phyloP scores from a whole-genome alignment of 495 filamentous ascomycete genomes.

The Amorphotheca resinae region DNA sequence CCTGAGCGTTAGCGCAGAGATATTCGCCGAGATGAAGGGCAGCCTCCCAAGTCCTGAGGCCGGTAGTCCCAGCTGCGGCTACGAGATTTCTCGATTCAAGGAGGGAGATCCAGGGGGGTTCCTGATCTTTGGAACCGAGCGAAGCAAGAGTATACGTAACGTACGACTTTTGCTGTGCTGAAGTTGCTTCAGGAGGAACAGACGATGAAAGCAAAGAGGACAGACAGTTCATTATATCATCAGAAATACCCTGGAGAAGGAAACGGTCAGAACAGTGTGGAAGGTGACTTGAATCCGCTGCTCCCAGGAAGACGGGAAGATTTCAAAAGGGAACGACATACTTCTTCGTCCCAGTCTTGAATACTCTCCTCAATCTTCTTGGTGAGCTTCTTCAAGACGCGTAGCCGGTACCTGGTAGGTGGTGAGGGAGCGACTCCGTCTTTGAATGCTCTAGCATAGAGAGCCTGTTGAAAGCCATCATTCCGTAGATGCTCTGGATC shows the following conservation, averaged over 20 bases:
- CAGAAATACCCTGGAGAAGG: conserved; percentile 54
- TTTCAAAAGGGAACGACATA: conserved; percentile 36
- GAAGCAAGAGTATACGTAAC: conserved; percentile 55
- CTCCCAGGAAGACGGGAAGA: too few species aligned
- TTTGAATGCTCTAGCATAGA: conserved; percentile 54
- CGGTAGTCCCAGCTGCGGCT: conserved; percentile 66
- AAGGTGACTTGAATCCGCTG: too few species aligned
- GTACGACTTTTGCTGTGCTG: conserved; percentile 63
- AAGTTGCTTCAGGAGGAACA: conserved; percentile 42
- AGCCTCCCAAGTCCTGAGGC: conserved; percentile 88
- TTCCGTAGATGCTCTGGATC: conserved; percentile 35
- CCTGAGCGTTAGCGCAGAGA: conserved; percentile 32
- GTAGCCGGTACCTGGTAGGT: conserved; percentile 53
- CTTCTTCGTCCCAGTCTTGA: conserved; percentile 69
- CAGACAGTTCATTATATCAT: conserved; percentile 53
- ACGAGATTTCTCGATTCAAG: conserved; percentile 66
- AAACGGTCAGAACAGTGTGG: conserved; percentile 15
- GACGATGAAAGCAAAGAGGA: conserved; percentile 44
- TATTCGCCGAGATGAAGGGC: conserved; percentile 74
- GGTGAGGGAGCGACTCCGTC: conserved; percentile 38
- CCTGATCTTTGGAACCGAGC: conserved; percentile 12
- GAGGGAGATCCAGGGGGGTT: conserved; percentile 33
- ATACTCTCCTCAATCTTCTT: conserved; percentile 54
- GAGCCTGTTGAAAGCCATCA: conserved; percentile 42
- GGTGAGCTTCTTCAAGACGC: conserved; percentile 58